Percentiles rank a stretch among this genome's conserved stretches.
phyloP scores from a whole-genome alignment of 441 rosid genomes.

The Manihot esculenta region DNA sequence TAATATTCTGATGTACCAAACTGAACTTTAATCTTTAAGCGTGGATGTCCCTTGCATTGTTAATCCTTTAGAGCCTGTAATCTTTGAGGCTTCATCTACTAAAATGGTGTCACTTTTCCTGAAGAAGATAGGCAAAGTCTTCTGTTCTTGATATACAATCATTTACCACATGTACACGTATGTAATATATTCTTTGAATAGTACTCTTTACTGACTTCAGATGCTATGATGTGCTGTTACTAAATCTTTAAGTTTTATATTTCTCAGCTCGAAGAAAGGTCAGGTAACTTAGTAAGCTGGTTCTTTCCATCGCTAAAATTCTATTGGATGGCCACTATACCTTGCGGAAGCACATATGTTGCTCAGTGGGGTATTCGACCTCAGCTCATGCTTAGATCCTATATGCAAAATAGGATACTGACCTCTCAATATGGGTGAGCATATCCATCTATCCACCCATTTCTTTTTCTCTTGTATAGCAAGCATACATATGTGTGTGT shows the following conservation, averaged over 20 bases:
- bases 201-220: background rate
- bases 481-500: no score
- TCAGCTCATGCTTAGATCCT: conserved; percentile 47
- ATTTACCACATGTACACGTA: background rate
- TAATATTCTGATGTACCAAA: no score
- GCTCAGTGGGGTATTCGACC: conserved; percentile 88
- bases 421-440: conserved; percentile 50
- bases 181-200: background rate
- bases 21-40: background rate
- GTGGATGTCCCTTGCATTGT: background rate
- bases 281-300: conserved; percentile 1
- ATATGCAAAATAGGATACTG: conserved; percentile 37
- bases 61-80: background rate
- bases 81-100: background rate
- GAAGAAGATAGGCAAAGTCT: background rate
- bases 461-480: background rate
- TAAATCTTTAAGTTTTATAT: background rate
- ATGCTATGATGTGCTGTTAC: background rate
- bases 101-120: background rate
- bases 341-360: conserved; percentile 72
- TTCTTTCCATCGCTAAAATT: conserved; percentile 26
- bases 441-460: conserved; percentile 7
- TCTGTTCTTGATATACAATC: background rate
- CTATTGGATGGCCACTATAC: conserved; percentile 65
- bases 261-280: conserved; percentile 21